phyloP scores from a whole-genome alignment of 2,329 filamentous ascomycete species.

The Aspergillus neoniger region DNA sequence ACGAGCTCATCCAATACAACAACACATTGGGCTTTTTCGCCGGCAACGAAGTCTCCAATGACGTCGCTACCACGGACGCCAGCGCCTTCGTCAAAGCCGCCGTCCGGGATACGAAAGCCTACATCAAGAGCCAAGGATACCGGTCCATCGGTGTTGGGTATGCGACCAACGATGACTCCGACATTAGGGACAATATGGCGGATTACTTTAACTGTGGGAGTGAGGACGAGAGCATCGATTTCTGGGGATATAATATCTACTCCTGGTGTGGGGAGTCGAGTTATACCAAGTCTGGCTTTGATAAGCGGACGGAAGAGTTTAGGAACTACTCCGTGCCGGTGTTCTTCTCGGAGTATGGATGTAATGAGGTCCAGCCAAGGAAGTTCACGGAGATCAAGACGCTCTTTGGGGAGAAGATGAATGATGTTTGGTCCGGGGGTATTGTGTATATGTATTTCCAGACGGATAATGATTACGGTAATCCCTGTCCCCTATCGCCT shows the following conservation, averaged over 20 bases:
- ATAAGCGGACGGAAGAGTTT: slow-evolving; percentile 81
- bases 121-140: slow-evolving; percentile 77
- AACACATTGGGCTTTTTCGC: slow-evolving; percentile 97
- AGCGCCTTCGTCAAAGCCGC: slow-evolving; percentile 96
- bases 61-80: slow-evolving; percentile 78
- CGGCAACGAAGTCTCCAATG: slow-evolving; percentile 94
- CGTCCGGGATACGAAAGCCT: slow-evolving; percentile 88
- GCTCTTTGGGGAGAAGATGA: slow-evolving; percentile 80
- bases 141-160: slow-evolving; percentile 86
- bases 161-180: slow-evolving; percentile 85
- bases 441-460: slow-evolving; percentile 79
- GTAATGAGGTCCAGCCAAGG: slow-evolving; percentile 73
- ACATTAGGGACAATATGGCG: slow-evolving; percentile 77
- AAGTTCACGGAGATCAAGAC: slow-evolving; percentile 80
- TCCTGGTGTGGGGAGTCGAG: slow-evolving; percentile 90
- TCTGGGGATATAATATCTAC: slow-evolving; percentile 99
- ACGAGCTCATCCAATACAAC: slow-evolving; percentile 74
- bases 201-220: slow-evolving; percentile 89
- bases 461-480: slow-evolving; percentile 69
- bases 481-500: slow-evolving; percentile 56
- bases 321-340: slow-evolving; percentile 83
- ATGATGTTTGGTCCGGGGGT: slow-evolving; percentile 82
- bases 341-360: slow-evolving; percentile 98
- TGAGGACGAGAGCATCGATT: slow-evolving; percentile 72
- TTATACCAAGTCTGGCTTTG: slow-evolving; percentile 75